Conservation (phyloP, 805 yeast species). For the Ogataea trehalophila region DNA sequence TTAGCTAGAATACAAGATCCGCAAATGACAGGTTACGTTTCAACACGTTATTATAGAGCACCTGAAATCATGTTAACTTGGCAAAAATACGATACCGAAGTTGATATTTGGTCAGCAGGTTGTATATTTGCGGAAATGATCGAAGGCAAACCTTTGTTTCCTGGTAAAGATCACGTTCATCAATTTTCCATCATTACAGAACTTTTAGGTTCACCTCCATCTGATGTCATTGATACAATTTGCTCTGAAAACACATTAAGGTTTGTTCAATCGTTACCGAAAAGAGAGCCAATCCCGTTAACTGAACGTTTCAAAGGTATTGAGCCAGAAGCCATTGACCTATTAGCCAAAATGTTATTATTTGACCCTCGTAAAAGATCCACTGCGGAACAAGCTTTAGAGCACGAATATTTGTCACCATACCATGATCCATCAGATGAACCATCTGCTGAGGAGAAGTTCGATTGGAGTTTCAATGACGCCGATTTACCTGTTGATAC, state of each 20-base stretch:
- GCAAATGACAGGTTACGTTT: constrained; percentile 97
- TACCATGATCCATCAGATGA: constrained; percentile 98
- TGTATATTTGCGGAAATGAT: constrained; percentile 97
- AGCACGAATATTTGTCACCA: constrained; percentile 88
- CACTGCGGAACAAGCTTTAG: constrained; percentile 84
- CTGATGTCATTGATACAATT: constrained; percentile 92
- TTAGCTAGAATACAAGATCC: constrained; percentile 97
- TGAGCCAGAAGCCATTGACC: constrained; percentile 82
- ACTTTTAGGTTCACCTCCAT: constrained; percentile 87
- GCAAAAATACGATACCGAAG: constrained; percentile 97
- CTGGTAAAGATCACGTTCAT: constrained; percentile 97
- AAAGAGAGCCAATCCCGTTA: constrained; percentile 87
- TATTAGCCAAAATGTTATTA: constrained; percentile 83
- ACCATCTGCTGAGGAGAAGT: constrained; percentile 86
- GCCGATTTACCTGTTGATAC: constrained; percentile 97
- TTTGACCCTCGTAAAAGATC: constrained; percentile 94
- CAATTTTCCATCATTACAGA: constrained; percentile 97
- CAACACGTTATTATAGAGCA: constrained; percentile 93
- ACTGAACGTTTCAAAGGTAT: constrained; percentile 73
- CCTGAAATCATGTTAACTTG: constrained; percentile 98
- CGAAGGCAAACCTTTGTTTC: constrained; percentile 94
- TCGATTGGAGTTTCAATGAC: constrained; percentile 98
- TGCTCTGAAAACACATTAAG: constrained; percentile 92
- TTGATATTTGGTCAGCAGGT: constrained; percentile 97
- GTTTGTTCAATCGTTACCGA: constrained; percentile 91